Evolutionary conservation across 2,329 filamentous ascomycete species (phyloP).

Genomic region (Elsinoe necatrix): DNA sequence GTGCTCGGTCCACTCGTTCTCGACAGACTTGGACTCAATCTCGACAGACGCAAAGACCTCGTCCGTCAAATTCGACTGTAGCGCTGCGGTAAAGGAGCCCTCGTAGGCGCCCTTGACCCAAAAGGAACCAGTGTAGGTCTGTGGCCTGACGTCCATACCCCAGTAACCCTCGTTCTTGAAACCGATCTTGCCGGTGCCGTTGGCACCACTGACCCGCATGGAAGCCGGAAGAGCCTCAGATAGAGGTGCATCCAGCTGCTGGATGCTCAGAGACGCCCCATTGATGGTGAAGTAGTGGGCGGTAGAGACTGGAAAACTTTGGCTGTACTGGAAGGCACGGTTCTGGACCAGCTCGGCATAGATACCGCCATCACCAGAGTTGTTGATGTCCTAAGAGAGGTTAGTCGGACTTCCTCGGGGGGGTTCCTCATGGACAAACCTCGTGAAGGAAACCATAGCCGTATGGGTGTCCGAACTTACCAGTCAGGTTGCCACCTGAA

Average conservation of each 20-base stretch:
- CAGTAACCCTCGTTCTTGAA: conserved; percentile 38
- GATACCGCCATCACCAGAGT: conserved; percentile 59
- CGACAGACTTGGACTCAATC: conserved; percentile 13
- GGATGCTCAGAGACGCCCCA: conserved; percentile 41
- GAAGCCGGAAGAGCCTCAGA: conserved; percentile 23
- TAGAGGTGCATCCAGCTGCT: conserved; percentile 20
- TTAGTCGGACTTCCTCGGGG: not conserved
- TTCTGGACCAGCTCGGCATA: conserved; percentile 62
- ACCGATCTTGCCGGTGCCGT: conserved; percentile 27
- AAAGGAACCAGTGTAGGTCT: conserved; percentile 30
- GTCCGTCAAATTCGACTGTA: conserved; percentile 20
- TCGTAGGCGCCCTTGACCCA: conserved; percentile 27
- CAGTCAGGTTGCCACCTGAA: conserved; percentile 33
- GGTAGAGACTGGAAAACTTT: conserved; percentile 41
- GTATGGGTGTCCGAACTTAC: conserved; percentile 30
- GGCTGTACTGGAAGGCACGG: conserved; percentile 53
- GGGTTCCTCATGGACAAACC: not conserved
- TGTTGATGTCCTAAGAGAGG: conserved; percentile 49
- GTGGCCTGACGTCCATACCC: conserved; percentile 26
- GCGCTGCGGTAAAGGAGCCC: conserved; percentile 24
- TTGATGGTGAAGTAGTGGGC: conserved; percentile 48
- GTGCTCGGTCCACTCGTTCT: conserved; percentile 20
- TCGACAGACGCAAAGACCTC: conserved; percentile 17
- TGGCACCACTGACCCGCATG: conserved; percentile 20
- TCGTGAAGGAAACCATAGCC: conserved; percentile 34